These are phyloP conservation scores for Microbotryum violaceum DNA, from an alignment of 1,284 basidiomycete genomes.

Conservation along the genomic window DNA sequence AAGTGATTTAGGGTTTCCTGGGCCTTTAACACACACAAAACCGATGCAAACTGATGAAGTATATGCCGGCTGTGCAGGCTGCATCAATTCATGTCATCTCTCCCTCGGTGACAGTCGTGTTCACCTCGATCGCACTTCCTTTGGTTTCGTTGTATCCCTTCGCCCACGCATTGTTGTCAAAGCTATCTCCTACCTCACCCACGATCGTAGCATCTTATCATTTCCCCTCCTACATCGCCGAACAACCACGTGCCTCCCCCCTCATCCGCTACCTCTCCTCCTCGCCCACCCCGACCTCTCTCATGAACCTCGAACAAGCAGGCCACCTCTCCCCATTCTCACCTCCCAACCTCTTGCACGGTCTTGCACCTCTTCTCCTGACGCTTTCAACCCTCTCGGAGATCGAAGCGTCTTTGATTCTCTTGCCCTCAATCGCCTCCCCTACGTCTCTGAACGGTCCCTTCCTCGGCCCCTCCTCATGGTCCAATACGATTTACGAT, in stretches of 20 bases:
- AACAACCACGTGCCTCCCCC: neutral
- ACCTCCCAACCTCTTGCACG: conserved; percentile 28
- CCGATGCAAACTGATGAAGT: no score
- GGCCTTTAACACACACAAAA: no score
- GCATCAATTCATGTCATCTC: neutral
- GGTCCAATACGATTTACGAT: conserved; percentile 14
- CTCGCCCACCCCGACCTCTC: neutral
- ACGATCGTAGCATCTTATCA: conserved; percentile 26
- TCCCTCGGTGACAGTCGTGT: conserved; percentile 29
- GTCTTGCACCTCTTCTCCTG: conserved; percentile 22
- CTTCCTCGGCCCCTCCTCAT: conserved; percentile 11
- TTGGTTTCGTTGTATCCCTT: conserved; percentile 19
- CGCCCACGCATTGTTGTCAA: conserved; percentile 12
- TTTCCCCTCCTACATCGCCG: conserved; percentile 22
- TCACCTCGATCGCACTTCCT: conserved; percentile 17
- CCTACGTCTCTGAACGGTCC: conserved; percentile 28
- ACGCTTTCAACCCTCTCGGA: conserved; percentile 11
- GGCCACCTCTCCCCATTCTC: conserved; percentile 10
- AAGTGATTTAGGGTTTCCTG: conserved; percentile 5
- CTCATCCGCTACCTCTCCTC: neutral
- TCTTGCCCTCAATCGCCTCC: conserved; percentile 20
- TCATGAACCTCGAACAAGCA: neutral
- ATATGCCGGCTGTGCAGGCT: neutral
- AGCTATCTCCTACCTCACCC: neutral
- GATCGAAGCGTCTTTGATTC: conserved; percentile 9